phyloP scores from a whole-genome alignment of 108 stramenopile genomes.

The Skeletonema grethae region DNA sequence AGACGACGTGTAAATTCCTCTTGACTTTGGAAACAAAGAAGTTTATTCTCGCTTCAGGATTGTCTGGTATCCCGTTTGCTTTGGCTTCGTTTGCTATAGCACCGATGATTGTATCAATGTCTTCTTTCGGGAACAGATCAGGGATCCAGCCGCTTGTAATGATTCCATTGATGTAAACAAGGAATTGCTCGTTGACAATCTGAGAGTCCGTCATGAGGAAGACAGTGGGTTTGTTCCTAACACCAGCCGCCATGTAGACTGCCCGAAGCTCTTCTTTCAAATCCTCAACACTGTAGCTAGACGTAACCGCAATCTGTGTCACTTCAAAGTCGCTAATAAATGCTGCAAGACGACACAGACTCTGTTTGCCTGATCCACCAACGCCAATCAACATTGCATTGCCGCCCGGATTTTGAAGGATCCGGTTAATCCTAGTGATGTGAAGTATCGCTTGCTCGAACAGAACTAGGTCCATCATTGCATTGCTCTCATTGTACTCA shows the following conservation, averaged over 20 bases:
- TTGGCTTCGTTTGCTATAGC: conserved; percentile 80
- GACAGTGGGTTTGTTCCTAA: conserved; percentile 73
- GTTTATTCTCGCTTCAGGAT: conserved; percentile 64
- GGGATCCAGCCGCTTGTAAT: conserved; percentile 88
- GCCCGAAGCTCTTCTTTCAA: conserved; percentile 81
- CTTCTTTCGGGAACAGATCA: conserved; percentile 89
- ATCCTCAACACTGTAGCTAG: conserved; percentile 77
- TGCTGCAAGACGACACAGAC: conserved; percentile 81
- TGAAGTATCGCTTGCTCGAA: conserved; percentile 90
- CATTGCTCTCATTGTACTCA: conserved; percentile 88
- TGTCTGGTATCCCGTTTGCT: conserved; percentile 78
- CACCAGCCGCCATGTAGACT: conserved; percentile 73
- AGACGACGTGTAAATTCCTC: conserved; percentile 80
- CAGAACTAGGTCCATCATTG: conserved; percentile 91
- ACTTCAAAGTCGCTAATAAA: conserved; percentile 86
- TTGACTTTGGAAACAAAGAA: conserved; percentile 81
- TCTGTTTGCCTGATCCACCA: conserved; percentile 89
- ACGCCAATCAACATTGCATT: conserved; percentile 93
- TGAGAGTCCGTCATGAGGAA: conserved; percentile 92
- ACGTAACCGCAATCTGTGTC: conserved; percentile 75
- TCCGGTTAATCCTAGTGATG: conserved; percentile 81
- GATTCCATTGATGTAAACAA: conserved; percentile 91
- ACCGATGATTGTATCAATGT: conserved; percentile 76
- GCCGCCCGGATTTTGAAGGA: conserved; percentile 85
- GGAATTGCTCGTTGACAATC: conserved; percentile 87